Conservation (phyloP, 2,329 filamentous ascomycete species). For the Cercospora nicotianae region DNA sequence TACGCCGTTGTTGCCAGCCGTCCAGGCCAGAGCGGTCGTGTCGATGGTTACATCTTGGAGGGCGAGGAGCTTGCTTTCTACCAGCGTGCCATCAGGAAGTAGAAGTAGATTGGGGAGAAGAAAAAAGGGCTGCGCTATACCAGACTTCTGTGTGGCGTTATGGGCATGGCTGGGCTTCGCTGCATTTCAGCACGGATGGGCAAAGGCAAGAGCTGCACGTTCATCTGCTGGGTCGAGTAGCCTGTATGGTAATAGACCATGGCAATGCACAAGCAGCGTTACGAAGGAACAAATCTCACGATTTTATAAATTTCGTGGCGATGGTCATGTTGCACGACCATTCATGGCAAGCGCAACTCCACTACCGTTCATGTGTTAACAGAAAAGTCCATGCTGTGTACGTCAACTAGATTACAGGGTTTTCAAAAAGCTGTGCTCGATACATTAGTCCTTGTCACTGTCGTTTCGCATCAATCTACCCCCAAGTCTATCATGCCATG, state of each 20-base stretch:
- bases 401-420: neutral
- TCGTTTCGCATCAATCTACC: neutral
- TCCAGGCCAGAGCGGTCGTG: slow-evolving; percentile 94
- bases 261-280: slow-evolving; percentile 17
- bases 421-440: neutral
- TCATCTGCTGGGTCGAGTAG: slow-evolving; percentile 17
- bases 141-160: slow-evolving; percentile 28
- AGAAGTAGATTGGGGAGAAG: slow-evolving; percentile 48
- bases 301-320: slow-evolving; percentile 5
- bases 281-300: slow-evolving; percentile 18
- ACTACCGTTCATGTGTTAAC: neutral
- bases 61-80: slow-evolving; percentile 99
- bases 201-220: slow-evolving; percentile 23
- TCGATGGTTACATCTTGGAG: slow-evolving; percentile 97
- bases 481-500: neutral
- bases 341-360: neutral
- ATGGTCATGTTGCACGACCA: neutral
- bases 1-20: slow-evolving; percentile 90
- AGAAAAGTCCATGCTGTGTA: neutral
- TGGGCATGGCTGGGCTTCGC: slow-evolving; percentile 26
- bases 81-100: slow-evolving; percentile 99
- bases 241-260: slow-evolving; percentile 18
- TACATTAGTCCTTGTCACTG: neutral
- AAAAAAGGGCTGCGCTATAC: slow-evolving; percentile 7
- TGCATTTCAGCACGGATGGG: slow-evolving; percentile 26